Evolutionary conservation across 768 basidiomycete genomes (phyloP).

Genomic region (Boletus rubescentipes): DNA sequence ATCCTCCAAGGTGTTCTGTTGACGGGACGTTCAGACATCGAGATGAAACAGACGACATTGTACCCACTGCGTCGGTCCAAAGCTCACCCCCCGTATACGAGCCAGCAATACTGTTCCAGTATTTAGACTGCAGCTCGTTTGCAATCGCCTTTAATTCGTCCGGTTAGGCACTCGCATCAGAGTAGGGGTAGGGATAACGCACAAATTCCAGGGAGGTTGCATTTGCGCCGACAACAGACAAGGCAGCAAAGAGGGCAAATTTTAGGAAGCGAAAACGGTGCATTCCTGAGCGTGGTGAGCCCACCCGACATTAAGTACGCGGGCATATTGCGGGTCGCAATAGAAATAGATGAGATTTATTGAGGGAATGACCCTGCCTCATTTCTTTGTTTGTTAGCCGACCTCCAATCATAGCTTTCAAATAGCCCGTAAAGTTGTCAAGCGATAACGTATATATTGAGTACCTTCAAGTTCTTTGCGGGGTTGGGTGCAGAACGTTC

Average conservation of each 20-base stretch:
- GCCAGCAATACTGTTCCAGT: slow-evolving; percentile 41
- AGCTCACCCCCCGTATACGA: slow-evolving; percentile 49
- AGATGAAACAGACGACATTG: not conserved
- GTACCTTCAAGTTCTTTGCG: no score
- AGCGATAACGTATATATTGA: no score
- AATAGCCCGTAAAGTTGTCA: no score
- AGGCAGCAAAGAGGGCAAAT: not conserved
- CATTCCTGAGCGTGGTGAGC: slow-evolving; percentile 2
- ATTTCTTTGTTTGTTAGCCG: not conserved
- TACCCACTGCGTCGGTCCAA: slow-evolving; percentile 56
- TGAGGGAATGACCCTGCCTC: not conserved
- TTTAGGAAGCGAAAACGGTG: not conserved
- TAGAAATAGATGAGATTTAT: not conserved
- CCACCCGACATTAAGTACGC: no score
- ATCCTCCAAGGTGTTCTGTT: slow-evolving; percentile 57
- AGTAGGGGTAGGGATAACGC: not conserved
- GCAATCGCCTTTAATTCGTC: slow-evolving; percentile 23
- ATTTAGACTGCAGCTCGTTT: slow-evolving; percentile 32
- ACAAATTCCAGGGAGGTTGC: slow-evolving; percentile 6
- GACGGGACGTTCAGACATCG: not conserved
- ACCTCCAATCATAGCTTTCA: not conserved
- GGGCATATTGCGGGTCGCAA: no score
- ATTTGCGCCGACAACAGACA: slow-evolving; percentile 1
- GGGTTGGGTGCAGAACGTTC: no score
- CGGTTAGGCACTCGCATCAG: not conserved